Base-by-base conservation (phyloP, 148 eudicot species). In the Nepenthes mirabilis region DNA sequence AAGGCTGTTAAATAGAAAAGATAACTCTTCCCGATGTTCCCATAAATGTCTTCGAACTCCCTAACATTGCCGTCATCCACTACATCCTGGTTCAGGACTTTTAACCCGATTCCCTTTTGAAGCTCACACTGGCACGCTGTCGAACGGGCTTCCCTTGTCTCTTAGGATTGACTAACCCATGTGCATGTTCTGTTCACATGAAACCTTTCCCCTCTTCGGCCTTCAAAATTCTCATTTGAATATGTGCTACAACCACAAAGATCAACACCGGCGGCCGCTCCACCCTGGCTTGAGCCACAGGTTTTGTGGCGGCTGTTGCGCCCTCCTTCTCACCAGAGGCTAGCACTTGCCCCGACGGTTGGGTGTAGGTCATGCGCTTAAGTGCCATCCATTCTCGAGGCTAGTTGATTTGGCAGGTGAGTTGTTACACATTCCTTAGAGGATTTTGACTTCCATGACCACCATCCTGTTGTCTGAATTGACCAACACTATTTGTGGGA, bases 391-490 rank as follows among this genome's bases (percentile, higher is more conserved):
- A 40, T 40, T 40, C 7, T 65, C 68, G 61, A 54, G 54, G 68
- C 68, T 65, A 55, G 68, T 56, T 65, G 68, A 65, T 65, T 65
- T 54, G 60, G 60, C 60, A 65, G 68, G 68, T 65, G 68, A 65
- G 68, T 65, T 65, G 60, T 65, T 65, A 65, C 60, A 65, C 68
- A 65, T 53, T 65, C 60, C 68, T 65, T 65, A 65, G 68, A 60
- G 60, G 54, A 56, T 65, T 65, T 65, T 49, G 50, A 50, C 53
- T 10, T 50, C 35, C 34, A 54, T 54, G 34, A 14, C 57, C 57
- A 8, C 34, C 11, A 33, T 34, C 60, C 12, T 57, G 14, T 14
- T 34, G 40, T 57, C 60, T 57, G 6, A 57, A 57, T 36, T 43
- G 32, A 34, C 60, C 40, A 57, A 6, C 59, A 43, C 5, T 49